Evolutionary conservation across 2,329 filamentous ascomycete genomes (phyloP).

Genomic region (Hypoxylon sp.): DNA sequence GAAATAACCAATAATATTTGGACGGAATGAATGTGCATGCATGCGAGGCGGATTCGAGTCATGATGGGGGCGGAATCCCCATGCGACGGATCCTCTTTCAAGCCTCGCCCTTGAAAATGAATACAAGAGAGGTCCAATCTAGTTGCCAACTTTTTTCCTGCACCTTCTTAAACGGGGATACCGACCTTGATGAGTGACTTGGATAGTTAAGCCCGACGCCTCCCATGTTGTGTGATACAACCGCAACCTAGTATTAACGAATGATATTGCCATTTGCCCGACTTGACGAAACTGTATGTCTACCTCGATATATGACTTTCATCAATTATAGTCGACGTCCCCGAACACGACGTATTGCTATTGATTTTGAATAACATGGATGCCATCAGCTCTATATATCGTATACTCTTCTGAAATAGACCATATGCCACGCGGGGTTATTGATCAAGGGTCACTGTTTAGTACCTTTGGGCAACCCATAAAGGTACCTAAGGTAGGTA

Average conservation of each 20-base stretch:
- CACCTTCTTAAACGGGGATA: slow-evolving; percentile 3
- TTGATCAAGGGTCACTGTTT: not conserved
- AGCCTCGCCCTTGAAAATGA: not conserved
- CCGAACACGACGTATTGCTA: slow-evolving; percentile 22
- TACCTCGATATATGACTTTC: slow-evolving; percentile 25
- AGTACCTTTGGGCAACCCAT: not conserved
- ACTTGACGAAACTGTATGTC: slow-evolving; percentile 21
- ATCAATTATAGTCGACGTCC: slow-evolving; percentile 14
- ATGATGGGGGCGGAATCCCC: slow-evolving; percentile 5
- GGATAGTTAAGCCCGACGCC: slow-evolving; percentile 19
- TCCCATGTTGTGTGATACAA: slow-evolving; percentile 32
- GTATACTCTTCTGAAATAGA: slow-evolving; percentile 2
- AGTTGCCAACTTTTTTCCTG: slow-evolving; percentile 10
- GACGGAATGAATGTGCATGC: slow-evolving; percentile 15
- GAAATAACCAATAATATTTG: slow-evolving; percentile 9
- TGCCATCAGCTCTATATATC: slow-evolving; percentile 14
- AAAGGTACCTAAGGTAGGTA: too few relatives aligned
- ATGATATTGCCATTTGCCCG: slow-evolving; percentile 19
- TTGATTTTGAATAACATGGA: slow-evolving; percentile 17
- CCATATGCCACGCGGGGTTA: slow-evolving; percentile 7
- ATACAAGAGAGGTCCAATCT: slow-evolving; percentile 3
- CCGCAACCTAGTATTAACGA: slow-evolving; percentile 21
- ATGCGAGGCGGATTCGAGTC: slow-evolving; percentile 13
- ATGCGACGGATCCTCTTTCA: slow-evolving; percentile 8
- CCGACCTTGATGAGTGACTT: slow-evolving; percentile 10